Evolutionary conservation across 2,329 filamentous ascomycete genomes (phyloP).

Genomic region (Calonectria henricotiae): DNA sequence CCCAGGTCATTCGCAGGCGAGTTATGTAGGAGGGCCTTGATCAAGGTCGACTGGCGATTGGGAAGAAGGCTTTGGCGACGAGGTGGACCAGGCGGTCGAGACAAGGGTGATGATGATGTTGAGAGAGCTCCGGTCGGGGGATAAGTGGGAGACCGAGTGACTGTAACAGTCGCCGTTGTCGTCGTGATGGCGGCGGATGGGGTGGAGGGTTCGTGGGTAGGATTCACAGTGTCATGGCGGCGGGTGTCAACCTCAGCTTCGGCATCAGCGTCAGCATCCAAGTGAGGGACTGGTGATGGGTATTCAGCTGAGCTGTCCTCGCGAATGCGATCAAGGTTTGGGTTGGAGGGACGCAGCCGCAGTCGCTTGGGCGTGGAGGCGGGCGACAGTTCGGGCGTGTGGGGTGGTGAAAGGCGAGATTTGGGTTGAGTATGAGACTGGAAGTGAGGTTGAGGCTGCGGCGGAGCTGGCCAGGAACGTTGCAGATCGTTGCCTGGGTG

Average conservation of each 20-base stretch:
- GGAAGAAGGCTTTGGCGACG: conserved; percentile 57
- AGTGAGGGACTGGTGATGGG: conserved; percentile 40
- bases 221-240: conserved; percentile 52
- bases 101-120: conserved; percentile 41
- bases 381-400: conserved; percentile 44
- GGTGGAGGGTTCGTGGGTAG: conserved; percentile 49
- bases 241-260: conserved; percentile 45
- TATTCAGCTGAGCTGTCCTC: conserved; percentile 44
- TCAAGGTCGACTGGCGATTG: conserved; percentile 59
- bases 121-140: conserved; percentile 44
- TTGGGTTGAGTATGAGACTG: conserved; percentile 46
- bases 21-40: conserved; percentile 55
- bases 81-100: conserved; percentile 47
- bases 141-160: conserved; percentile 47
- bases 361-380: conserved; percentile 44
- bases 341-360: conserved; percentile 45
- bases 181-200: conserved; percentile 40
- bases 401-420: conserved; percentile 43
- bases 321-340: conserved; percentile 52
- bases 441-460: conserved; percentile 44
- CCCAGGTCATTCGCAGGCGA: conserved; percentile 46
- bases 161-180: conserved; percentile 62
- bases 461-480: conserved; percentile 39
- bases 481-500: conserved; percentile 46
- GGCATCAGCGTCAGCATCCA: conserved; percentile 42